Base-by-base conservation (phyloP, 1,284 basidiomycete species). In the Cryptococcus sp. region DNA sequence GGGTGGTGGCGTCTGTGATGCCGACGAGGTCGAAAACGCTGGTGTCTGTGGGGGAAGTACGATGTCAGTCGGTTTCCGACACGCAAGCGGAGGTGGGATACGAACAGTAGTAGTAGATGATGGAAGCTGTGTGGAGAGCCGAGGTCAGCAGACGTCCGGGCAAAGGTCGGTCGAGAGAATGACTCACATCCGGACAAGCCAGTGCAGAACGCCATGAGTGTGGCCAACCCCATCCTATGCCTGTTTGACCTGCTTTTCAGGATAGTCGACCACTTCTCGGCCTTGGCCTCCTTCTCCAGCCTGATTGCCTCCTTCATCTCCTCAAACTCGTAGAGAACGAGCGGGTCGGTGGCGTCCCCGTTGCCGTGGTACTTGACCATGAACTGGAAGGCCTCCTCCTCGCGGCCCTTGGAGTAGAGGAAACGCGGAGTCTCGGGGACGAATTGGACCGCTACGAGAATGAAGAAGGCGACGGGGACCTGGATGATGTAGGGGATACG, bases 251-350 rank as follows among this genome's bases (percentile, higher is more conserved):
- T 57, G 16, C 58, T 60, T 52, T 56, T 66, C 20, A 78, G 52
- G 52, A 78, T 74, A 13, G 53, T 61, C 15, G 52, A 61, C 77
- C 77, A 78, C 50, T 69, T 69, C 55, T 75, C 69, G 1, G 70
- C 73, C 59, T 74, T 74, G 39, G 72, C 74, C 23, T 66, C 59
- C 35, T 66, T 81, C 74, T 92, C 90, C 64, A 84, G 84, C 53
- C 79, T 78, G 75, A 89, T 85, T 64, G 90, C 86, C 53, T 84
- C 80, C 70, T 82, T 84, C 74, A 92, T 91, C 76, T 91, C 88
- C 62, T 84, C 82, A 66, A 80, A 89, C 72, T 91, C 90, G 60
- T 90, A 83, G 43, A 83, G 78, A 33, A 91, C 89, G 18, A 91
- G 81, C 40, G 84, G 82, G 63, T 85, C 79, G 33, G 79, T 75